Evolutionary conservation across 805 yeast genomes (phyloP).

Genomic region (Wickerhamomyces rabaulensis): DNA sequence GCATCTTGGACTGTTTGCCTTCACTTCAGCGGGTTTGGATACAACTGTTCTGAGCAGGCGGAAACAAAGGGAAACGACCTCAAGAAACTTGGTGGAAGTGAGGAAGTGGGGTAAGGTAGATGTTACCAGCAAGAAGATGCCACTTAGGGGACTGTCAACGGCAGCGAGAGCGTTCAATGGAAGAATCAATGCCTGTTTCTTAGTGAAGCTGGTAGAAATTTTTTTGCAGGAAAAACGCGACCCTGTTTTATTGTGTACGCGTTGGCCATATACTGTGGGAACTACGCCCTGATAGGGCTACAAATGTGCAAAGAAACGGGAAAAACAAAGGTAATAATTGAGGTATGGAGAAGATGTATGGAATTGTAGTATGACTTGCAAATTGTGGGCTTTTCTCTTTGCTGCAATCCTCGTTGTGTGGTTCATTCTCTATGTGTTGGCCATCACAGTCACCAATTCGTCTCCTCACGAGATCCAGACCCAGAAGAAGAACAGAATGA

Average conservation of each 20-base stretch:
- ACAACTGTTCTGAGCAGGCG: too few species aligned
- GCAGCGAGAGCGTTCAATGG: neutral
- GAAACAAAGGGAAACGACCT: neutral
- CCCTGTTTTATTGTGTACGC: too few species aligned
- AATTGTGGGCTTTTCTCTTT: neutral
- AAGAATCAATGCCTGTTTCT: neutral
- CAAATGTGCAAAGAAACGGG: neutral
- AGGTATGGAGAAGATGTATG: too few species aligned
- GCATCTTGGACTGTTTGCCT: neutral
- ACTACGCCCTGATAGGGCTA: neutral
- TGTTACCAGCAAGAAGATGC: neutral
- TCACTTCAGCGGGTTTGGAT: too few species aligned
- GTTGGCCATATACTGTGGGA: neutral
- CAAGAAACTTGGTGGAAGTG: neutral
- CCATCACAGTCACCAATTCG: too few species aligned
- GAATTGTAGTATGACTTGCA: neutral
- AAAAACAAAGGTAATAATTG: neutral
- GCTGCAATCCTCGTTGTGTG: neutral
- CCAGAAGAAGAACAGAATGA: slow-evolving; percentile 45
- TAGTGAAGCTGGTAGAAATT: neutral
- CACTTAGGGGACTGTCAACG: neutral
- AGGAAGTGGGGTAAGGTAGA: neutral
- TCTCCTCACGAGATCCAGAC: slow-evolving; percentile 33
- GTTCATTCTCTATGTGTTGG: too few species aligned
- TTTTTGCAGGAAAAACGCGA: too few species aligned